A percentile compares a stretch with the other conserved stretches of the same genome.
These are phyloP conservation scores for Polygonum maritimum DNA, from an alignment of 148 eudicot species.

Conservation along the genomic window DNA sequence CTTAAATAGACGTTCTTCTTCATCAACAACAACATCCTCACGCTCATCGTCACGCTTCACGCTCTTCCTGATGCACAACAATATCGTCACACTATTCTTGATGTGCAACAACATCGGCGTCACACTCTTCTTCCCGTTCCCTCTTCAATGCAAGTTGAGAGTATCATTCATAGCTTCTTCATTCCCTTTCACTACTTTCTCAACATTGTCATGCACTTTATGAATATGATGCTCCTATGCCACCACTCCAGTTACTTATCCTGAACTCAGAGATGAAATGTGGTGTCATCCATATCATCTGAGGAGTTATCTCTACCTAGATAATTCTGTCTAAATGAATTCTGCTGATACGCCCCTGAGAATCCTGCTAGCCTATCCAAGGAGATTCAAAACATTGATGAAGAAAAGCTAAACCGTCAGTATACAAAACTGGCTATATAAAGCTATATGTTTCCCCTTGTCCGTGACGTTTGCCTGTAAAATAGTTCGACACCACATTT, in stretches of 20 bases:
- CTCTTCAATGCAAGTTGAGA: no score
- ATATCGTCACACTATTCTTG: no score
- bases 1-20: no score
- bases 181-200: slow-evolving; percentile 30
- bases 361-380: slow-evolving; percentile 60
- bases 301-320: slow-evolving; percentile 58
- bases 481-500: neutral
- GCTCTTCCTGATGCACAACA: no score
- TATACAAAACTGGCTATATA: slow-evolving; percentile 83
- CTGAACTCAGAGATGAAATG: slow-evolving; percentile 94
- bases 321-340: slow-evolving; percentile 34
- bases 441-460: no score
- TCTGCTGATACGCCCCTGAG: slow-evolving; percentile 36
- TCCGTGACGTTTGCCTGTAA: no score
- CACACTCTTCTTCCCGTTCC: no score
- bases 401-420: slow-evolving; percentile 96
- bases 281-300: slow-evolving; percentile 95
- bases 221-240: slow-evolving; percentile 96
- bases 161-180: no score
- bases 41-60: no score
- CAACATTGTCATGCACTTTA: slow-evolving; percentile 94
- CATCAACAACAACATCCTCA: no score
- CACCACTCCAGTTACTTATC: slow-evolving; percentile 79
- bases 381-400: slow-evolving; percentile 86
- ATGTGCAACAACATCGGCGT: no score